A percentile compares a stretch with the other conserved stretches of the same genome.
These are phyloP conservation scores for Lachancea kluyveri DNA, from an alignment of 805 yeast species.

Conservation along the genomic window DNA sequence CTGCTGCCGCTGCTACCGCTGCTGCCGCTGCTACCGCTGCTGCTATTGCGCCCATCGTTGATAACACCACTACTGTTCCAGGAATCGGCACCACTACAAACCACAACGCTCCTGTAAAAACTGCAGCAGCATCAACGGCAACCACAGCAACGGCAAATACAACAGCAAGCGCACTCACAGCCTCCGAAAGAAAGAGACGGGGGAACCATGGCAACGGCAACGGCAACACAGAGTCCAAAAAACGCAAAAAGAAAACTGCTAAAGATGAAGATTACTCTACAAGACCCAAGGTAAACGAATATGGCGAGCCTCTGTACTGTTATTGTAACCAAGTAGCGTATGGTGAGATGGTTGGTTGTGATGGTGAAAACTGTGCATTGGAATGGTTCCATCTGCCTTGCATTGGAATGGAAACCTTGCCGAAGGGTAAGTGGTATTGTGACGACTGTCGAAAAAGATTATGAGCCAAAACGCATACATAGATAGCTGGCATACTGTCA, in stretches of 20 bases:
- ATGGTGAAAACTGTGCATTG: conserved; percentile 82
- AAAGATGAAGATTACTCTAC: conserved; percentile 6
- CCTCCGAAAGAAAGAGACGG: no score
- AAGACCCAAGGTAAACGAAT: conserved; percentile 25
- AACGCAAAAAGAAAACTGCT: conserved; percentile 8
- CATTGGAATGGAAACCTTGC: conserved; percentile 78
- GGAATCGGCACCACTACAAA: no score
- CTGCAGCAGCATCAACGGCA: no score
- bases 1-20: conserved; percentile 9
- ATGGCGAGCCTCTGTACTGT: conserved; percentile 81
- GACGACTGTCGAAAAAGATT: conserved; percentile 45
- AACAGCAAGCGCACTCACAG: no score
- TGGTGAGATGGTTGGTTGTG: conserved; percentile 99
- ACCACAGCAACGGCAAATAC: no score
- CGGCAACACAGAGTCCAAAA: conserved; percentile 10
- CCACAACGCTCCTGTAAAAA: no score
- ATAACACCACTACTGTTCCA: conserved; percentile 11
- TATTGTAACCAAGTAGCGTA: conserved; percentile 95
- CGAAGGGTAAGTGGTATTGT: conserved; percentile 82
- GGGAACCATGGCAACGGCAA: conserved; percentile 11
- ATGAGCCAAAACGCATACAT: conserved; percentile 1
- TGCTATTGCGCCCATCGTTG: conserved; percentile 10
- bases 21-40: conserved; percentile 11
- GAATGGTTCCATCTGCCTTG: conserved; percentile 98
- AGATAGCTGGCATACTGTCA: no score